Evolutionary conservation across 495 filamentous ascomycete species (phyloP).

Genomic region (Annulohypoxylon nitens): DNA sequence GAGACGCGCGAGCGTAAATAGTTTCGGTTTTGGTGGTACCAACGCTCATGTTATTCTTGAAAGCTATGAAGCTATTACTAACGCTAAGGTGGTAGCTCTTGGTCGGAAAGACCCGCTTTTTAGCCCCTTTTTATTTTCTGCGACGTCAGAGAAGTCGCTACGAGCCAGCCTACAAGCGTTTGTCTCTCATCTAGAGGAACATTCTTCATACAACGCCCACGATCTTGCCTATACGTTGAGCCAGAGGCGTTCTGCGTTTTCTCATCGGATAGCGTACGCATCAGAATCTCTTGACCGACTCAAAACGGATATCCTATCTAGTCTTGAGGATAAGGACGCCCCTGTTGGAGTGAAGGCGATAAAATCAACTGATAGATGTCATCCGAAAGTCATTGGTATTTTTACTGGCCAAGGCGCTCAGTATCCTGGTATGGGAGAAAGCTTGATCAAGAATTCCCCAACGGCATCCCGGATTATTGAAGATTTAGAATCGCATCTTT

Average conservation of each 20-base stretch:
- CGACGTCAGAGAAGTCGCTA: neutral
- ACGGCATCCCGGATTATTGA: neutral
- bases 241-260: neutral
- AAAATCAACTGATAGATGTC: neutral
- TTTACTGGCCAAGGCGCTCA: neutral
- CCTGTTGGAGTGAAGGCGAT: neutral
- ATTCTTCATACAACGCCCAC: neutral
- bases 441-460: neutral
- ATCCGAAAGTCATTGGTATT: neutral
- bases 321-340: neutral
- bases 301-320: neutral
- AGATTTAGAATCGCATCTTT: neutral
- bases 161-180: neutral
- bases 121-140: slow-evolving; percentile 5
- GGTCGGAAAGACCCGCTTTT: neutral
- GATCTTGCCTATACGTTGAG: neutral
- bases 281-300: neutral
- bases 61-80: neutral
- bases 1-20: slow-evolving; percentile 68
- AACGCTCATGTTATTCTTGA: slow-evolving; percentile 62
- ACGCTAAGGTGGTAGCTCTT: neutral
- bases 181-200: neutral
- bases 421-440: neutral
- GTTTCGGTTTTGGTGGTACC: slow-evolving; percentile 70
- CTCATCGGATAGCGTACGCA: neutral